Evolutionary conservation across 164 flowering plant genomes (phyloP), one percentile per base, ranked within the genome.

Genomic region (Liquidambar formosana): DNA sequence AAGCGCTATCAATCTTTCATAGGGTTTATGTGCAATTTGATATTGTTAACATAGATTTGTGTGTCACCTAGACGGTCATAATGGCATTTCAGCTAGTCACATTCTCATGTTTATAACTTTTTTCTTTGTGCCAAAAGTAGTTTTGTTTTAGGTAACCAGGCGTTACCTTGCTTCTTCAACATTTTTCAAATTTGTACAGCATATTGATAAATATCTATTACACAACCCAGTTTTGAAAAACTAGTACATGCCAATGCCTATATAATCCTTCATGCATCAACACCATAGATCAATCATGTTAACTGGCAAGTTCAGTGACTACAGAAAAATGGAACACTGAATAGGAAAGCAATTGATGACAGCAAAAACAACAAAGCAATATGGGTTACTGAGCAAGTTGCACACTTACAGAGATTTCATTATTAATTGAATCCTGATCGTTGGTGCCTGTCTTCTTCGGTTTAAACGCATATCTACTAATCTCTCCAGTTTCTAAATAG

Each of bases 401-500:
- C 25, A 65, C 26, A 71, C 82, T 72, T 68, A 77, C 81, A 28
- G 51, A 22, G 41, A 19, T 63, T 47, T 60, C 69, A 16, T 66
- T 69, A 25, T 33, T 27, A 0, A 21, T 63, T 27, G 16, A 64
- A 19, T 51, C 65, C 23, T 8, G 44, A 58, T 69, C 70, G 66
- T 65, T 21, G 23, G n/a, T 57, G 56, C 33, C 48, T 54, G 52
- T 64, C 45, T 73, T 65, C 52, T 59, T 72, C 49, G 83, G 77
- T 75, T 44, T 74, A 61, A 53, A 51, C 16, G 79, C 80, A 52
- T 71, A 67, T 54, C 56, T 70, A 48, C 80, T 61, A 27, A 76
- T 69, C 65, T 74, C 80, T 69, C 84, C 84, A 15, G 78, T 74
- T 45, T 72, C 68, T 12, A 81, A 19, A 73, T 74, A 78, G 52